Evolutionary conservation across 2,329 filamentous ascomycete species (phyloP).

Genomic region (Clonostachys rosea): DNA sequence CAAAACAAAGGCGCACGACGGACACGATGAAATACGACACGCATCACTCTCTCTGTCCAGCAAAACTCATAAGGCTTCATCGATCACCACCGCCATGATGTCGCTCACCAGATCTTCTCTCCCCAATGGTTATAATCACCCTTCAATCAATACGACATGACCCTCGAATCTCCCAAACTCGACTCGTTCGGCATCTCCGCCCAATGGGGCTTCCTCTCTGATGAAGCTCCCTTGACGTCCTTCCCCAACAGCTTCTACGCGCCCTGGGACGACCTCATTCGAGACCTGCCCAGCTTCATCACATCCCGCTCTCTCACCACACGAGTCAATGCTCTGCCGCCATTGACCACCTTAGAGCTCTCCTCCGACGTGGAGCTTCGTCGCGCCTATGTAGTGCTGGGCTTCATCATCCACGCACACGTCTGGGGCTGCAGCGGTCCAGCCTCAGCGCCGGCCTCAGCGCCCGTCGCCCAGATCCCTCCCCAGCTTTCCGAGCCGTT

Average conservation of each 20-base stretch:
- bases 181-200: constrained; percentile 13
- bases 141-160: neutral
- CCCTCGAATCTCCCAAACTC: constrained; percentile 12
- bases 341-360: constrained; percentile 2
- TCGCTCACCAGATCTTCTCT: too few species aligned
- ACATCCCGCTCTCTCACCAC: constrained; percentile 1
- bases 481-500: constrained; percentile 10
- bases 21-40: too few species aligned
- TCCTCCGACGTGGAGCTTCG: constrained; percentile 5
- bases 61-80: too few species aligned
- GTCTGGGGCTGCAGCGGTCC: constrained; percentile 3
- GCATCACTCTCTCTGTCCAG: too few species aligned
- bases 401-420: constrained; percentile 9
- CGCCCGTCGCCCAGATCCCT: constrained; percentile 5
- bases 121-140: too few species aligned
- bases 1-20: too few species aligned
- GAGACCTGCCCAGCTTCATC: constrained; percentile 1
- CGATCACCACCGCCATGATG: too few species aligned
- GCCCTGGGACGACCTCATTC: constrained; percentile 4
- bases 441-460: neutral
- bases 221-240: constrained; percentile 37
- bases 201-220: constrained; percentile 15
- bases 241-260: constrained; percentile 29
- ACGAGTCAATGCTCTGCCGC: constrained; percentile 2
- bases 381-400: constrained; percentile 9